These are phyloP conservation scores for Geotrichum histeridarum DNA, from an alignment of 1,139 yeast genomes.

Conservation along the genomic window DNA sequence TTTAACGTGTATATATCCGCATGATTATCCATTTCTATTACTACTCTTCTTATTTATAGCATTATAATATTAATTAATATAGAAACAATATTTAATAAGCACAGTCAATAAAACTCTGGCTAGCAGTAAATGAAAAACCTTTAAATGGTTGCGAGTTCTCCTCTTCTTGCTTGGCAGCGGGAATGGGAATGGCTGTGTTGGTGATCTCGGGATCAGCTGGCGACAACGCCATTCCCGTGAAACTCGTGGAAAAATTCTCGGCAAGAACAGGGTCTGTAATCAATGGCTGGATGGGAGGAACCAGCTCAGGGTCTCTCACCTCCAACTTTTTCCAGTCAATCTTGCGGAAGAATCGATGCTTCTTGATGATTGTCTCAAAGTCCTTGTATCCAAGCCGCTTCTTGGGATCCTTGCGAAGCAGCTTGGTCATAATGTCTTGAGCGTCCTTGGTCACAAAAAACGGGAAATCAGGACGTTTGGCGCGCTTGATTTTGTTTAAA, in stretches of 20 bases:
- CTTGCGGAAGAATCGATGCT: slow-evolving; percentile 74
- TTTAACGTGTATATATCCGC: slow-evolving; percentile 8
- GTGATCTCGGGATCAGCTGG: slow-evolving; percentile 17
- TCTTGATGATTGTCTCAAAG: slow-evolving; percentile 60
- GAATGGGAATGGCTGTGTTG: slow-evolving; percentile 19
- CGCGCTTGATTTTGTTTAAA: slow-evolving; percentile 71
- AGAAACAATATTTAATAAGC: slow-evolving; percentile 7
- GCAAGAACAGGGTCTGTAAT: slow-evolving; percentile 84
- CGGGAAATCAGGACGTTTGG: slow-evolving; percentile 66
- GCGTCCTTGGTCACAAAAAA: slow-evolving; percentile 79
- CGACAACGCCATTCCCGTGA: slow-evolving; percentile 60
- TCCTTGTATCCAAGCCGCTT: slow-evolving; percentile 64
- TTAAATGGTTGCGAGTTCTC: slow-evolving; percentile 25
- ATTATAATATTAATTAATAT: not conserved
- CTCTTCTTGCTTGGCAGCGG: slow-evolving; percentile 1
- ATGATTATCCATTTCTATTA: not conserved
- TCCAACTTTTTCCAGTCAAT: slow-evolving; percentile 68
- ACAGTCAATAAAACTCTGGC: slow-evolving; percentile 32
- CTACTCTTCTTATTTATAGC: no score
- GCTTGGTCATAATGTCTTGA: slow-evolving; percentile 68
- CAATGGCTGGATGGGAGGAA: slow-evolving; percentile 82
- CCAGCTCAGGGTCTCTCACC: slow-evolving; percentile 41
- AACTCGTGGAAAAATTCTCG: slow-evolving; percentile 85
- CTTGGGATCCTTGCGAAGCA: slow-evolving; percentile 67
- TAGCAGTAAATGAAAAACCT: slow-evolving; percentile 36